Evolutionary conservation across 805 yeast genomes (phyloP), one percentile per base, ranked within the genome.

Genomic region (Naumovozyma baii): DNA sequence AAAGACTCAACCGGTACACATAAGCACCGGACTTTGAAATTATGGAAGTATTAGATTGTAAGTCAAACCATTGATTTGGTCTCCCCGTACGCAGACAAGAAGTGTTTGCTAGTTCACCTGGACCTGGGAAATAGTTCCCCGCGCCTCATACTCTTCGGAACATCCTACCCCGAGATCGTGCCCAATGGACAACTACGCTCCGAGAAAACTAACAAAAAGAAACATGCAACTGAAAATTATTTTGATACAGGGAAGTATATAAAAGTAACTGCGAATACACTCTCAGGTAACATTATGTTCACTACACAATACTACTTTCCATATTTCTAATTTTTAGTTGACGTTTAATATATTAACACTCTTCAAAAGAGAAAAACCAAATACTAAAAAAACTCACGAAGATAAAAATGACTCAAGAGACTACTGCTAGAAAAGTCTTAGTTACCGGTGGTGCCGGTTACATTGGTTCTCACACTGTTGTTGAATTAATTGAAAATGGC

Each of bases 391-490:
- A 28, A 22, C 3, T 12, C 20, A 20, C 18, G 36, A 42, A 31
- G 15, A 22, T 10, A 32, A 32, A 15, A n/a, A 39, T 33, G 37
- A 12, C 36, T 17, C 29, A 32, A 15, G 33, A 38, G 10, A 18
- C 32, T 16, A 36, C 30, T 31, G 31, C 25, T 17, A 60, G 57
- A 38, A 67, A 66, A 55, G 75, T 80, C 34, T 66, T 82, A 39
- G 88, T 83, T 20, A 82, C 92, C 17, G 94, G 94, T 34, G 94
- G 94, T 36, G 84, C 90, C 19, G 92, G 94, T 16, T 83, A 83
- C 62, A 82, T 84, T 52, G 94, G 92, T 18, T 80, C 90, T 8
- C 92, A 83, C 56, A 80, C 90, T 1, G 83, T 73, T 14, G 74
- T 77, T 36, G 82, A 76, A 50, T 68, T 80, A 39, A 56, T 78